Percentiles rank a stretch among this genome's conserved stretches.
phyloP scores from a whole-genome alignment of 169 alveolate species.

The Eimeria tenella region DNA sequence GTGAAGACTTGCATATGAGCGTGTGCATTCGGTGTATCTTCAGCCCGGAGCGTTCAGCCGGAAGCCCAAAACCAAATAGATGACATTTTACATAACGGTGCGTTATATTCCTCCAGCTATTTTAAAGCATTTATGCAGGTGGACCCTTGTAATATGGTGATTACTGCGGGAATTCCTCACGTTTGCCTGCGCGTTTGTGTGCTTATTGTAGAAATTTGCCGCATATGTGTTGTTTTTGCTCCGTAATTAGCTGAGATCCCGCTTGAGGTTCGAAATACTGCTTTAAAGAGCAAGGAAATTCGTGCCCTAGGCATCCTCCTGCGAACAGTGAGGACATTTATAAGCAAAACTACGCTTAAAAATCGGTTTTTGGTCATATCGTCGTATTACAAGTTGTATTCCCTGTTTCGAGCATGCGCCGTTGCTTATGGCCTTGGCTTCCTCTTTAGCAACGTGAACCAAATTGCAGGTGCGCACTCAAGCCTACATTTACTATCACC shows the following conservation, averaged over 20 bases:
- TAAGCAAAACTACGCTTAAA: slow-evolving; percentile 15
- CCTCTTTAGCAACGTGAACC: slow-evolving; percentile 66
- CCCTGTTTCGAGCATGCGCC: slow-evolving; percentile 57
- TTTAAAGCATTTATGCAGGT: too few relatives aligned
- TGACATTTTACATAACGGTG: slow-evolving; percentile 49
- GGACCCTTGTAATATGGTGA: too few relatives aligned
- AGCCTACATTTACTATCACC: neutral
- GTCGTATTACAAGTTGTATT: slow-evolving; percentile 30
- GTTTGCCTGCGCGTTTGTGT: too few relatives aligned
- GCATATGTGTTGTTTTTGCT: neutral
- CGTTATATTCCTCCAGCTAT: neutral
- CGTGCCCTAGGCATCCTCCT: slow-evolving; percentile 46
- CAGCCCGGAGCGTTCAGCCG: slow-evolving; percentile 31
- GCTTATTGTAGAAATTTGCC: too few relatives aligned
- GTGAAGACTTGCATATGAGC: neutral
- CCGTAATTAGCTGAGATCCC: slow-evolving; percentile 21
- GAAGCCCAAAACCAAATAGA: neutral
- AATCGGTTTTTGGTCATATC: slow-evolving; percentile 45
- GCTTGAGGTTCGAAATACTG: slow-evolving; percentile 56
- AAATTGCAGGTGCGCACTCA: slow-evolving; percentile 43
- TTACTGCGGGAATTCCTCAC: too few relatives aligned
- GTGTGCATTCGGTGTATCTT: neutral
- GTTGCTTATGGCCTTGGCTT: slow-evolving; percentile 69
- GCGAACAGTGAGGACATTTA: slow-evolving; percentile 49
- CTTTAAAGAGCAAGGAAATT: slow-evolving; percentile 55